These are phyloP conservation scores for Gentiana dahurica DNA, from an alignment of 257 asterid genomes.

Conservation along the genomic window DNA sequence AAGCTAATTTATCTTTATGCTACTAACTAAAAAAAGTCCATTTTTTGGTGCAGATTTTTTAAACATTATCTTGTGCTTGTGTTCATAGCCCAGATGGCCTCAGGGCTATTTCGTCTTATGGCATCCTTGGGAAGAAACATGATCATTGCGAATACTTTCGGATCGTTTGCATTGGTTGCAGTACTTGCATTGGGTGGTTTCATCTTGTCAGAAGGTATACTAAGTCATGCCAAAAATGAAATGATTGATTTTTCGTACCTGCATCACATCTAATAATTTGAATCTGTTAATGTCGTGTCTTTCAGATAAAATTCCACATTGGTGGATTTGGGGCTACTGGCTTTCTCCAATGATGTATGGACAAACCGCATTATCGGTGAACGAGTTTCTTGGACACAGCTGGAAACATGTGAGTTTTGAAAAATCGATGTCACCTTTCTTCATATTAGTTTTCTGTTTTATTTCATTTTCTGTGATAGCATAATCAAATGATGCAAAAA, in stretches of 20 bases:
- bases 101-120: slow-evolving; percentile 48
- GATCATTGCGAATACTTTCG: slow-evolving; percentile 61
- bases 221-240: not conserved
- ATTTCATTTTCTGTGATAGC: not conserved
- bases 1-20: slow-evolving; percentile 1
- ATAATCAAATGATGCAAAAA: not conserved
- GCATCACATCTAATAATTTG: not conserved
- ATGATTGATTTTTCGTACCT: not conserved
- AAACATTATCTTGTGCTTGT: slow-evolving; percentile 41
- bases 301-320: slow-evolving; percentile 36
- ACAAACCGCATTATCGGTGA: slow-evolving; percentile 65
- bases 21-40: not conserved
- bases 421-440: slow-evolving; percentile 9
- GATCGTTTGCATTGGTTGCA: slow-evolving; percentile 40
- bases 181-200: slow-evolving; percentile 56
- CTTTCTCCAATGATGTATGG: slow-evolving; percentile 76
- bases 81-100: slow-evolving; percentile 43
- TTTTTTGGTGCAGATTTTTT: slow-evolving; percentile 33
- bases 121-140: slow-evolving; percentile 53
- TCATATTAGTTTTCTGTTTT: too few species aligned
- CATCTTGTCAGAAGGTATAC: slow-evolving; percentile 56
- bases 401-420: slow-evolving; percentile 62
- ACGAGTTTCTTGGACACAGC: slow-evolving; percentile 68
- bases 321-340: slow-evolving; percentile 91
- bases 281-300: not conserved